A percentile compares a stretch with the other conserved stretches of the same genome.
These are phyloP conservation scores for Stellera chamaejasme DNA, from an alignment of 345 rosid genomes.

Conservation along the genomic window DNA sequence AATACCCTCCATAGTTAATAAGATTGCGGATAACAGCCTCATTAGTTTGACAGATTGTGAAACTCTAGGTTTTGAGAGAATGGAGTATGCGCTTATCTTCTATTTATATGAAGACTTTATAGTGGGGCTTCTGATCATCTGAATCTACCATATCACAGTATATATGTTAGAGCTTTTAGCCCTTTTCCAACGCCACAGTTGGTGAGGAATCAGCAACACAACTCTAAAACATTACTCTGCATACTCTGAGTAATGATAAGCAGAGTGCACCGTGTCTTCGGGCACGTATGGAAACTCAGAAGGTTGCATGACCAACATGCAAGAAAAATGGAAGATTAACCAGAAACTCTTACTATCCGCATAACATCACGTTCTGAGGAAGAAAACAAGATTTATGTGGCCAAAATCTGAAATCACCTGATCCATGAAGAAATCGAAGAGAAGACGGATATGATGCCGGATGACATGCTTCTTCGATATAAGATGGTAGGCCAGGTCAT, in stretches of 20 bases:
- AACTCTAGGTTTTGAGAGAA: too few relatives aligned
- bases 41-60: too few relatives aligned
- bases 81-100: too few relatives aligned
- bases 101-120: too few relatives aligned
- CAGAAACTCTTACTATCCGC: neutral
- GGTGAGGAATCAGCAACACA: too few relatives aligned
- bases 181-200: too few relatives aligned
- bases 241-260: neutral
- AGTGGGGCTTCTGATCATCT: too few relatives aligned
- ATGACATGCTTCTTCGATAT: conserved; percentile 43
- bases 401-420: conserved; percentile 42
- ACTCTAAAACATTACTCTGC: too few relatives aligned
- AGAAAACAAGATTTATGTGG: neutral
- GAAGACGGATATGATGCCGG: conserved; percentile 37
- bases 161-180: too few relatives aligned
- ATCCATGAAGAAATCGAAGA: conserved; percentile 76
- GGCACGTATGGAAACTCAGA: neutral
- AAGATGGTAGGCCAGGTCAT: conserved; percentile 47
- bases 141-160: too few relatives aligned
- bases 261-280: neutral
- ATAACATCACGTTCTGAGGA: neutral
- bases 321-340: neutral
- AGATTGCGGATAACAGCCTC: too few relatives aligned
- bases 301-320: neutral
- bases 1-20: too few relatives aligned